Evolutionary conservation across 495 filamentous ascomycete genomes (phyloP).

Genomic region (Aspergillus kassunensis): DNA sequence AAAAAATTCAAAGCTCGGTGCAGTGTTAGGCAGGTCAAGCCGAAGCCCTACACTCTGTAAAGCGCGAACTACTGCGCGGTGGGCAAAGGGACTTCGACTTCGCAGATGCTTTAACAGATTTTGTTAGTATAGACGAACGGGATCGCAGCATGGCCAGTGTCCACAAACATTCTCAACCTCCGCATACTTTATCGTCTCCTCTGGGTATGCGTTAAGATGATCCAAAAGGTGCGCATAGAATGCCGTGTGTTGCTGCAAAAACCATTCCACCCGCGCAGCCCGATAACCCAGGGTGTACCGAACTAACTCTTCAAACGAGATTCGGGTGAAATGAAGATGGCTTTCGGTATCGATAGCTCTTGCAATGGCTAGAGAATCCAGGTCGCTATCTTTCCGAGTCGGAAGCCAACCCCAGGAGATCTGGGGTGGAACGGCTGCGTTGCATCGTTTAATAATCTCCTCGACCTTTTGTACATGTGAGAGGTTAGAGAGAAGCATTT

Average conservation of each 20-base stretch:
- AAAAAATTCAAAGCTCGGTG: slow-evolving; percentile 36
- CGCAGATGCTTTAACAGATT: slow-evolving; percentile 28
- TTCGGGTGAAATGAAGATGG: slow-evolving; percentile 38
- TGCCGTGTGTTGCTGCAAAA: slow-evolving; percentile 38
- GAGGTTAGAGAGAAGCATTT: slow-evolving; percentile 24
- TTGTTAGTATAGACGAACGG: neutral
- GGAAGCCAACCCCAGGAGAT: slow-evolving; percentile 41
- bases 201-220: slow-evolving; percentile 32
- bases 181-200: slow-evolving; percentile 29
- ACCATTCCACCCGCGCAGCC: slow-evolving; percentile 35
- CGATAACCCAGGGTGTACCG: slow-evolving; percentile 37
- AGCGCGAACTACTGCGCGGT: slow-evolving; percentile 28
- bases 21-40: slow-evolving; percentile 9
- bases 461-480: slow-evolving; percentile 42
- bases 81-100: slow-evolving; percentile 37
- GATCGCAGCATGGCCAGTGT: neutral
- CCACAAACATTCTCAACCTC: slow-evolving; percentile 36
- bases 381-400: slow-evolving; percentile 15
- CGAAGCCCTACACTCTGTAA: slow-evolving; percentile 15
- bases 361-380: slow-evolving; percentile 27
- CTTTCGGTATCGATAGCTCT: slow-evolving; percentile 39
- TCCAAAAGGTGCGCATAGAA: slow-evolving; percentile 35
- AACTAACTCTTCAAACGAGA: slow-evolving; percentile 41
- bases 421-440: slow-evolving; percentile 16
- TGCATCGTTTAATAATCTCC: slow-evolving; percentile 36